phyloP scores from a whole-genome alignment of 306 rosid genomes.

The Boehmeria nivea region DNA sequence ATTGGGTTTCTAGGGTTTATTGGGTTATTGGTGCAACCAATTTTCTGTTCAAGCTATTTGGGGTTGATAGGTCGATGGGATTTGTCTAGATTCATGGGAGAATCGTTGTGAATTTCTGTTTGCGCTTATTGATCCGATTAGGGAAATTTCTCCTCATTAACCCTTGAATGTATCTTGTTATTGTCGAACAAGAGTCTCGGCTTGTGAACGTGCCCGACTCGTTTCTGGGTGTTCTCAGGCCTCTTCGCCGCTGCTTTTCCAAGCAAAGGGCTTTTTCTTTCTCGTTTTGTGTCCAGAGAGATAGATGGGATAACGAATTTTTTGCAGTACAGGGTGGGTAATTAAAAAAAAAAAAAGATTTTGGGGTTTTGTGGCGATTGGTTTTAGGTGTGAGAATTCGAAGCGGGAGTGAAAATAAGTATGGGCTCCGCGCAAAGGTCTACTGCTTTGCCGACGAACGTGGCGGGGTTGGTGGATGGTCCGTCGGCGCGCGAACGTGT shows the following conservation, averaged over 20 bases:
- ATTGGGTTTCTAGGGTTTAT: constrained; percentile 3
- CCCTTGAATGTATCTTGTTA: constrained; percentile 64
- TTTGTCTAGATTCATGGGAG: constrained; percentile 19
- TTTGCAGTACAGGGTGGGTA: constrained; percentile 69
- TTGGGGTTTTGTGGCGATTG: constrained; percentile 1
- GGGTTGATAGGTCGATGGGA: constrained; percentile 5
- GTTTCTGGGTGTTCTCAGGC: constrained; percentile 50
- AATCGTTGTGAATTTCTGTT: constrained; percentile 17
- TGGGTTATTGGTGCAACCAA: not conserved
- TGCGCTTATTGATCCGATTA: constrained; percentile 9
- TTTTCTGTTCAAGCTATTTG: not conserved
- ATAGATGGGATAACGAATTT: constrained; percentile 70
- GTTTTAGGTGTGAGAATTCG: no score
- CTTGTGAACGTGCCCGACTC: constrained; percentile 57
- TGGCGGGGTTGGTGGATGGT: constrained; percentile 71
- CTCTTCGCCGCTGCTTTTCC: constrained; percentile 23
- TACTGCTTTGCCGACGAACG: constrained; percentile 37
- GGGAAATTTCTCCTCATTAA: constrained; percentile 13
- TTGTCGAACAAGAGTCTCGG: constrained; percentile 40
- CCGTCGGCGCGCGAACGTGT: constrained; percentile 47
- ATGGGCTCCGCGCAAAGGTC: constrained; percentile 84
- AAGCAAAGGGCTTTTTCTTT: constrained; percentile 24
- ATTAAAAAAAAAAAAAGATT: constrained; percentile 3
- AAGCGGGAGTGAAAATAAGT: not conserved
- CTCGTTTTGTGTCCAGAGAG: constrained; percentile 34